A percentile compares a stretch with the other conserved stretches of the same genome.
phyloP scores from a whole-genome alignment of 1,139 yeast genomes.

The Zygoascus hellenicus region DNA sequence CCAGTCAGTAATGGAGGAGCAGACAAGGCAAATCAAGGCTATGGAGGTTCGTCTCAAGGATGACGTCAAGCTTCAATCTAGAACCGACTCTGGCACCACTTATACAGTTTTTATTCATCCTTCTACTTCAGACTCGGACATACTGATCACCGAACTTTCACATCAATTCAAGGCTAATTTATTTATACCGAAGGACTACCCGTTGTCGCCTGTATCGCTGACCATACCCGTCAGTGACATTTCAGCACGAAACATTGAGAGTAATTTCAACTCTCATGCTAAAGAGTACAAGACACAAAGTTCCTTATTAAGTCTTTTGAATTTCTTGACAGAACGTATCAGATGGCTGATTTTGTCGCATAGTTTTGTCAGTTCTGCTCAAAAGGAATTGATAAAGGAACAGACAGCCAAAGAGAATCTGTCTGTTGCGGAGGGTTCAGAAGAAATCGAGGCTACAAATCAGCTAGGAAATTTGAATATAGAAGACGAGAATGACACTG shows the following conservation, averaged over 20 bases:
- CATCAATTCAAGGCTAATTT: constrained; percentile 20
- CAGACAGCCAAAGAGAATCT: constrained; percentile 1
- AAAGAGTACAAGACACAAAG: constrained; percentile 21
- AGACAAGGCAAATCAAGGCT: constrained; percentile 21
- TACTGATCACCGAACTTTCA: constrained; percentile 20
- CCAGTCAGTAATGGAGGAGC: constrained; percentile 18
- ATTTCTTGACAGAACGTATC: constrained; percentile 27
- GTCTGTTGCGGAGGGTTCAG: constrained; percentile 1
- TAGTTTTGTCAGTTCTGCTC: not conserved
- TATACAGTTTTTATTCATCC: constrained; percentile 19
- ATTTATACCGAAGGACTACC: constrained; percentile 27
- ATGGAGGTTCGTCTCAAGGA: constrained; percentile 20
- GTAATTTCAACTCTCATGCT: constrained; percentile 29
- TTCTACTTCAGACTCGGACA: constrained; percentile 16
- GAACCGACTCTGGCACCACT: constrained; percentile 14
- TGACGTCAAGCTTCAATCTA: constrained; percentile 14
- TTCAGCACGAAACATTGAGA: constrained; percentile 25
- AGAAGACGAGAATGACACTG: not conserved
- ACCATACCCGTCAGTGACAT: constrained; percentile 23
- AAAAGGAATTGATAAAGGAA: constrained; percentile 2
- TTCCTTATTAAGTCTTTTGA: constrained; percentile 30
- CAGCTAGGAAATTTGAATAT: not conserved
- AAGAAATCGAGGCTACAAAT: not conserved
- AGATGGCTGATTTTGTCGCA: constrained; percentile 20
- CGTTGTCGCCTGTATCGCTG: constrained; percentile 21